Conservation (phyloP, 805 yeast species). For the Ogataea naganishii region DNA sequence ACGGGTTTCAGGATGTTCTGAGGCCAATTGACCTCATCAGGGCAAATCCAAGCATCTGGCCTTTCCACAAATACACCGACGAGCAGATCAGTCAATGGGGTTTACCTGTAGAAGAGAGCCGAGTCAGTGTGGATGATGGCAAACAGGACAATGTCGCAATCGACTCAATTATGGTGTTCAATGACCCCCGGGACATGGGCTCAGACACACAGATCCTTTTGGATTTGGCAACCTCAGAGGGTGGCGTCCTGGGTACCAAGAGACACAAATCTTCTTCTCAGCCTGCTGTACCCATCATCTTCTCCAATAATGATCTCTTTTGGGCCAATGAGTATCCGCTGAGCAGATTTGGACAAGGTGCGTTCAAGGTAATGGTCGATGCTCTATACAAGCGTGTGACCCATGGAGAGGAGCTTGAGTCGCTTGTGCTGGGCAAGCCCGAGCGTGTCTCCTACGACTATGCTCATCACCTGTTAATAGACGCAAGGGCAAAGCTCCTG, state of each 20-base stretch:
- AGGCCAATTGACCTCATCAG: conserved; percentile 65
- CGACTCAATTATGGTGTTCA: conserved; percentile 76
- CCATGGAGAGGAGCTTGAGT: conserved; percentile 34
- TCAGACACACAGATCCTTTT: conserved; percentile 72
- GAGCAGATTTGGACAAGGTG: conserved; percentile 90
- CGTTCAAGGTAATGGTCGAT: conserved; percentile 58
- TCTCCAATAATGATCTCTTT: conserved; percentile 73
- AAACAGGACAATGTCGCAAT: conserved; percentile 30
- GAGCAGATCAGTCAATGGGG: conserved; percentile 37
- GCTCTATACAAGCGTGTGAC: conserved; percentile 42
- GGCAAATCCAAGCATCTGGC: conserved; percentile 52
- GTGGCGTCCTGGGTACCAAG: conserved; percentile 58
- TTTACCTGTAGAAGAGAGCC: conserved; percentile 18
- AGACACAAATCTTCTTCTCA: conserved; percentile 23
- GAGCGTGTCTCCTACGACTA: conserved; percentile 69
- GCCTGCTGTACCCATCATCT: conserved; percentile 65
- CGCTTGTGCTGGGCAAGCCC: conserved; percentile 75
- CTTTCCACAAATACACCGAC: conserved; percentile 49
- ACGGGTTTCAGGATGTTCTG: conserved; percentile 73
- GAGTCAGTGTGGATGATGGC: conserved; percentile 16
- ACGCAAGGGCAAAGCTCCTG: conserved; percentile 36
- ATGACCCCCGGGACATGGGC: conserved; percentile 85
- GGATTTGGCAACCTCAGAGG: conserved; percentile 58
- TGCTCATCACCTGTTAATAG: conserved; percentile 64
- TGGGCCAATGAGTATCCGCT: conserved; percentile 80